Evolutionary conservation across 345 rosid species (phyloP).

Genomic region (Erysimum cheiranthoides): DNA sequence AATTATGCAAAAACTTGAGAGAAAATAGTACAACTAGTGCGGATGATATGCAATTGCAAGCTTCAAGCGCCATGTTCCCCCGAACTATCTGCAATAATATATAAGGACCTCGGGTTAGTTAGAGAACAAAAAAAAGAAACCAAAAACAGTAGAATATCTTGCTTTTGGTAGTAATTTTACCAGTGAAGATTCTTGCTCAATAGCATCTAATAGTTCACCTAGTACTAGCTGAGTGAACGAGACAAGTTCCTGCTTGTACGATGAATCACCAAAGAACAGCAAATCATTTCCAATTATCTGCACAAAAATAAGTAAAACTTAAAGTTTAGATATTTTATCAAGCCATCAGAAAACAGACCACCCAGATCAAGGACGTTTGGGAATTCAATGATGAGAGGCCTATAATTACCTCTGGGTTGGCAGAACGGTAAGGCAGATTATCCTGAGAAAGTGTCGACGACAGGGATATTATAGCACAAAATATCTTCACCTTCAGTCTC

Average conservation of each 20-base stretch:
- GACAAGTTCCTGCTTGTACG: conserved; percentile 65
- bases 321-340: background rate
- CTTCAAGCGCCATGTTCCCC: conserved; percentile 88
- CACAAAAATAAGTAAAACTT: conserved; percentile 12
- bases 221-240: conserved; percentile 52
- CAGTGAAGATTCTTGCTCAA: conserved; percentile 71
- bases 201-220: conserved; percentile 54
- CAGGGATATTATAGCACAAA: conserved; percentile 61
- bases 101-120: background rate
- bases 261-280: conserved; percentile 66
- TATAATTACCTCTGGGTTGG: conserved; percentile 56
- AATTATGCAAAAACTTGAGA: background rate
- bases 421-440: conserved; percentile 70
- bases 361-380: background rate
- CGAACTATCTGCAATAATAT: conserved; percentile 56
- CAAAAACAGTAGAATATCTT: no score
- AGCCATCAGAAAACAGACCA: conserved; percentile 21
- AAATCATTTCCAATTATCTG: conserved; percentile 70
- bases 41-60: conserved; percentile 81
- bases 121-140: conserved; percentile 29
- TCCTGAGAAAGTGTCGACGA: conserved; percentile 73
- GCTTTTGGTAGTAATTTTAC: conserved; percentile 42
- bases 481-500: conserved; percentile 58
- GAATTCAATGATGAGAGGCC: conserved; percentile 16
- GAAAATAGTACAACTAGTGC: conserved; percentile 60